These are phyloP conservation scores for Veloboletus limbatus DNA, from an alignment of 1,284 basidiomycete species.

Conservation along the genomic window DNA sequence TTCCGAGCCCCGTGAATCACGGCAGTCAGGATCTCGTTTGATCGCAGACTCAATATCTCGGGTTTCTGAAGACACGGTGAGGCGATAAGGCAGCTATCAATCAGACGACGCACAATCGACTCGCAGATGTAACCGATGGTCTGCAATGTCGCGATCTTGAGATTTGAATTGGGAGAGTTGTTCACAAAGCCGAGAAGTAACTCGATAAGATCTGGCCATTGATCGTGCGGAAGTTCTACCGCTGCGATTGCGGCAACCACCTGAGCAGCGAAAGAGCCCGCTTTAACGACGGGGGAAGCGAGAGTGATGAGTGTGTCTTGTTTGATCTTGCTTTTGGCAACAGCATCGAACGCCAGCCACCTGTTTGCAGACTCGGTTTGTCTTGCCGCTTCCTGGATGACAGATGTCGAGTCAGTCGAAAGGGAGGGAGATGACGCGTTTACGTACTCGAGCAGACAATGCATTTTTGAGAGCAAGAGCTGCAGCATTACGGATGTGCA, in stretches of 20 bases:
- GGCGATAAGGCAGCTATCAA: conserved; percentile 9
- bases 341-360: conserved; percentile 77
- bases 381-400: conserved; percentile 67
- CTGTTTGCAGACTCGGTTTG: conserved; percentile 74
- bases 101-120: conserved; percentile 70
- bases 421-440: conserved; percentile 19
- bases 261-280: conserved; percentile 88
- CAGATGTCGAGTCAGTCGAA: conserved; percentile 6
- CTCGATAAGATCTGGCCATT: conserved; percentile 91
- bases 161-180: conserved; percentile 70
- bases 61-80: conserved; percentile 63
- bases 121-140: conserved; percentile 98
- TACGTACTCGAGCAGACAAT: conserved; percentile 81
- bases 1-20: conserved; percentile 98
- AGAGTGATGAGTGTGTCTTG: conserved; percentile 83
- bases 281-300: conserved; percentile 68
- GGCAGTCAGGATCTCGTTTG: conserved; percentile 97
- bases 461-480: conserved; percentile 98
- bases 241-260: conserved; percentile 92
- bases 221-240: conserved; percentile 84
- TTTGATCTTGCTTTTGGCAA: conserved; percentile 83
- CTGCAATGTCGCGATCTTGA: conserved; percentile 89
- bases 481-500: conserved; percentile 89
- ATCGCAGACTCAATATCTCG: conserved; percentile 82
- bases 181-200: conserved; percentile 86